These are phyloP conservation scores for Penicillium chermesinum DNA, from an alignment of 495 filamentous ascomycete species.

Conservation along the genomic window DNA sequence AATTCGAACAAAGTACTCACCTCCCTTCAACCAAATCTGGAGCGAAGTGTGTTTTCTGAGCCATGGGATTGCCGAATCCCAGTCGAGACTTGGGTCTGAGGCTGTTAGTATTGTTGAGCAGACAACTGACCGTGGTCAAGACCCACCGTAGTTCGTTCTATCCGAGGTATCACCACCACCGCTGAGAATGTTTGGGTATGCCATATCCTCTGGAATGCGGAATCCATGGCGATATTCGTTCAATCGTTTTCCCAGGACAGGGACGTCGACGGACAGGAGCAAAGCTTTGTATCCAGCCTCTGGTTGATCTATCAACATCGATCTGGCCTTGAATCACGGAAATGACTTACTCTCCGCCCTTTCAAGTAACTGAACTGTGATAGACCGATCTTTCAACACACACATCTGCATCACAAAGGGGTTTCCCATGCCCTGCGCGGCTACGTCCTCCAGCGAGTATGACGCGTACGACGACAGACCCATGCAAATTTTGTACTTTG, in stretches of 20 bases:
- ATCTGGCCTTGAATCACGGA: not conserved
- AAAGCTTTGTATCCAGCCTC: slow-evolving; percentile 79
- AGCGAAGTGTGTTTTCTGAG: slow-evolving; percentile 6
- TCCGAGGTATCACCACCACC: slow-evolving; percentile 24
- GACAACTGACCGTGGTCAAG: not conserved
- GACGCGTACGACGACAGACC: slow-evolving; percentile 52
- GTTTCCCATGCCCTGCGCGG: slow-evolving; percentile 33
- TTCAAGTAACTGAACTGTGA: slow-evolving; percentile 79
- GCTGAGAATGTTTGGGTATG: slow-evolving; percentile 29
- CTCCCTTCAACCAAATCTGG: slow-evolving; percentile 12
- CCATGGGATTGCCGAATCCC: slow-evolving; percentile 24
- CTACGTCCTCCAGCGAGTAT: slow-evolving; percentile 48
- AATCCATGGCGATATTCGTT: slow-evolving; percentile 25
- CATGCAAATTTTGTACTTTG: slow-evolving; percentile 64
- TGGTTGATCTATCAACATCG: slow-evolving; percentile 34
- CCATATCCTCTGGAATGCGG: slow-evolving; percentile 13
- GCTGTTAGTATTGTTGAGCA: slow-evolving; percentile 30
- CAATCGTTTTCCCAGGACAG: slow-evolving; percentile 62
- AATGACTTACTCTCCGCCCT: slow-evolving; percentile 65
- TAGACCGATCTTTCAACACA: slow-evolving; percentile 82
- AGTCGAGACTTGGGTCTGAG: slow-evolving; percentile 38
- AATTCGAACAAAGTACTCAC: no score
- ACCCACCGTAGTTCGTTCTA: slow-evolving; percentile 29
- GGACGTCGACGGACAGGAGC: slow-evolving; percentile 92
- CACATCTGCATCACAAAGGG: slow-evolving; percentile 71